A percentile compares a stretch with the other conserved stretches of the same genome.
phyloP scores from a whole-genome alignment of 2,329 filamentous ascomycete species.

The Aureobasidium sp. region DNA sequence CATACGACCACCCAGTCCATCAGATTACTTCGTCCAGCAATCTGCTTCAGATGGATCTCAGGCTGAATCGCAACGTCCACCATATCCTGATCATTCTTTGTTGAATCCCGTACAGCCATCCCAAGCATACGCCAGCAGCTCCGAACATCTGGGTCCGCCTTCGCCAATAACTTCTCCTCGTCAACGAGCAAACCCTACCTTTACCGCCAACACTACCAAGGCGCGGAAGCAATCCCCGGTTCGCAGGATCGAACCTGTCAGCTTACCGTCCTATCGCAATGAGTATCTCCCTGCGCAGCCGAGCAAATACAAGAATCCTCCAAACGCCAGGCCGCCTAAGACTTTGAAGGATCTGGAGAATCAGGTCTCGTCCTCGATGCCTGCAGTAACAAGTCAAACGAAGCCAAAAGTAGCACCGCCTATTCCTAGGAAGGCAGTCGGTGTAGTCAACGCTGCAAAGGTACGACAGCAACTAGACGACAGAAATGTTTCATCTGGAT shows the following conservation, averaged over 20 bases:
- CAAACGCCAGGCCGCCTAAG: slow-evolving; percentile 21
- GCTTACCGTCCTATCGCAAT: slow-evolving; percentile 40
- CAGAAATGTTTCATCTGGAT: slow-evolving; percentile 14
- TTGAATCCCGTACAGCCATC: slow-evolving; percentile 18
- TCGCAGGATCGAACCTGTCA: slow-evolving; percentile 11
- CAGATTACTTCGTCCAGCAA: slow-evolving; percentile 1
- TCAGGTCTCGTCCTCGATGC: slow-evolving; percentile 9
- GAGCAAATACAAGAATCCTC: slow-evolving; percentile 25
- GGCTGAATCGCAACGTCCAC: slow-evolving; percentile 16
- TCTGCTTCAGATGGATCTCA: slow-evolving; percentile 12
- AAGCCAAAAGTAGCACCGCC: slow-evolving; percentile 18
- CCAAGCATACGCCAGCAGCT: slow-evolving; percentile 2
- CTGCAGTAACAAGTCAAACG: background rate
- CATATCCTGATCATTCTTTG: slow-evolving; percentile 27
- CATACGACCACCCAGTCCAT: slow-evolving; percentile 22
- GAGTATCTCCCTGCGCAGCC: slow-evolving; percentile 40
- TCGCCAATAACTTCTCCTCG: slow-evolving; percentile 7
- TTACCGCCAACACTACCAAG: slow-evolving; percentile 9
- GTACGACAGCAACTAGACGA: slow-evolving; percentile 29
- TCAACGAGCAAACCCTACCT: background rate
- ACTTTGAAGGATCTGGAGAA: slow-evolving; percentile 11
- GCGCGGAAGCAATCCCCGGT: slow-evolving; percentile 16
- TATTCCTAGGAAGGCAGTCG: slow-evolving; percentile 32
- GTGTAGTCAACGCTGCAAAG: slow-evolving; percentile 27
- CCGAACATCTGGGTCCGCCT: slow-evolving; percentile 13